Base-by-base conservation (phyloP, 2,329 filamentous ascomycete genomes). In the Emericellopsis atlantica region DNA sequence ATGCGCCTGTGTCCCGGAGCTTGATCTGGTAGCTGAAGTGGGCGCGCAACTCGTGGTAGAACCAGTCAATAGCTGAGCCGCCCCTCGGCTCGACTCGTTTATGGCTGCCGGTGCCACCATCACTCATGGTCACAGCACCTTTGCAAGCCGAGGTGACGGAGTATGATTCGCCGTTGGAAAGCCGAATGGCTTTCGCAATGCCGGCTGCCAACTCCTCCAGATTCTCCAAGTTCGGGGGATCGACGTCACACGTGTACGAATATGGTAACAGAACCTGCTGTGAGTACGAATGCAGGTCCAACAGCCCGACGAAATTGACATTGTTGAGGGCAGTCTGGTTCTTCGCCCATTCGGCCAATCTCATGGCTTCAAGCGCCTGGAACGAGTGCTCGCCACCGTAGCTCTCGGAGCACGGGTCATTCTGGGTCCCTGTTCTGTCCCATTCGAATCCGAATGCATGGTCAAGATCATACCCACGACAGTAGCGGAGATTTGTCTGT, bases 231-330 rank as follows among this genome's bases (percentile, higher is more conserved):
- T 88, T 88, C 0, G 90, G 89, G 11, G 92, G 90, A 23, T 79
- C 68, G 5, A 74, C 70, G 6, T 69, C 65, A 66, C 92, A 98
- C 11, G 84, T 85, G 61, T 86, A 95, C 5, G 84, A 81, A 57
- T 89, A 96, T 0, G 92, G 92, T 56, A 92, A 95, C 8, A 96
- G 70, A 18, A 98, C 81, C 60, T 95, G 84, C 62, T 98, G 89
- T 1, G 87, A 93, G 59, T 96, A 98, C 2, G 86, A 90, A 61
- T 98, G 92, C 22, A 96, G 70, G 57, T 98, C 92, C 36, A 96
- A 57, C 48, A 93, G 81, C 4, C 82, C 87, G n/a, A 89, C 74
- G 49, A 96, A 87, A 14, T 81, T 70, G 40, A 81, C 78, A 42
- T 82, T 79, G 55, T 81, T 76, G 48, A 77, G 68, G 7, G 73